These are phyloP conservation scores for Fusarium robinianum DNA, from an alignment of 2,329 filamentous ascomycete genomes.

Conservation along the genomic window DNA sequence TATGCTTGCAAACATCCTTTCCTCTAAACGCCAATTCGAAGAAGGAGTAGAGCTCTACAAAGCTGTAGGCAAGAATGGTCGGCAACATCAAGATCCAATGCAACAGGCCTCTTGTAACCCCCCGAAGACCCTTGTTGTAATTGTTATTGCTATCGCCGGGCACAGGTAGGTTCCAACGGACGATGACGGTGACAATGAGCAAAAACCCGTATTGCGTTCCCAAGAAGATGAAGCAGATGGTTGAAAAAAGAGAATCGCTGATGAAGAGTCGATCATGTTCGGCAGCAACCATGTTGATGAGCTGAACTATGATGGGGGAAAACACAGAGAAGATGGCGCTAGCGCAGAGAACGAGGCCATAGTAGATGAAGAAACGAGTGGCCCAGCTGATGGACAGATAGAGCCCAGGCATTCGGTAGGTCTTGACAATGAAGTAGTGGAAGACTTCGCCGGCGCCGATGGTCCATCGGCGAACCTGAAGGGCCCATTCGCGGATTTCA, in stretches of 20 bases:
- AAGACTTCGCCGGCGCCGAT: conserved; percentile 28
- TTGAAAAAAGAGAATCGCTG: conserved; percentile 8
- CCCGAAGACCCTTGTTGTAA: conserved; percentile 11
- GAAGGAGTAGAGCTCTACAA: conserved; percentile 25
- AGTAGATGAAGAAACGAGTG: conserved; percentile 21
- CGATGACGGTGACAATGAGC: conserved; percentile 10
- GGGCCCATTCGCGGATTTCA: conserved; percentile 24
- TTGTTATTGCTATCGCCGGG: not conserved
- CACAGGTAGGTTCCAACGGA: conserved; percentile 15
- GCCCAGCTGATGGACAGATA: conserved; percentile 21
- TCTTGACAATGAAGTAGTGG: conserved; percentile 29
- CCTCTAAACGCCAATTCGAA: conserved; percentile 23
- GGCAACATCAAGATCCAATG: conserved; percentile 25
- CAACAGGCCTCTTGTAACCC: conserved; percentile 11
- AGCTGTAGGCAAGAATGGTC: conserved; percentile 23
- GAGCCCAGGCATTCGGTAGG: conserved; percentile 19
- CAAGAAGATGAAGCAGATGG: conserved; percentile 16
- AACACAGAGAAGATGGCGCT: conserved; percentile 19
- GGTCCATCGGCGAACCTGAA: conserved; percentile 26
- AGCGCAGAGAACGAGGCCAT: conserved; percentile 21
- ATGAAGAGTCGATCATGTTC: conserved; percentile 15
- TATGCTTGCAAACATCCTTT: conserved; percentile 21
- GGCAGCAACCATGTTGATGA: conserved; percentile 8
- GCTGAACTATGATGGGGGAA: conserved; percentile 18
- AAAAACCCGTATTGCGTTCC: conserved; percentile 18